phyloP scores from a whole-genome alignment of 1,284 basidiomycete genomes.

The Agaricales sp. region DNA sequence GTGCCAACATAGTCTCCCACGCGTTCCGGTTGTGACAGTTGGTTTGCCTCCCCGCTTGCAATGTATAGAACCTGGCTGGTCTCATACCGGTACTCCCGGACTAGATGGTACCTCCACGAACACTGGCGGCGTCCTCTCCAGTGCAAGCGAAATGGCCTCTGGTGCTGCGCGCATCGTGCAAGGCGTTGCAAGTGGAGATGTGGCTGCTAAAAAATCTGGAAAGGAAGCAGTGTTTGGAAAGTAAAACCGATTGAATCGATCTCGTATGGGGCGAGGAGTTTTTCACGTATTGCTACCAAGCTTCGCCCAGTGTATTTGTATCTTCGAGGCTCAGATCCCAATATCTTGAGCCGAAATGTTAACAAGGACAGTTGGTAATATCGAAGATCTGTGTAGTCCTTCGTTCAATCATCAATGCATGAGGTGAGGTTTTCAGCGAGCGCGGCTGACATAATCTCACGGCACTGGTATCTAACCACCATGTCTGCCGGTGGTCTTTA shows the following conservation, averaged over 20 bases:
- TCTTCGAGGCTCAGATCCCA: no score
- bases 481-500: constrained; percentile 76
- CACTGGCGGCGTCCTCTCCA: constrained; percentile 8
- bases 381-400: no score
- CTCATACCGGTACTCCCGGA: not conserved
- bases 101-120: not conserved
- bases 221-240: constrained; percentile 24
- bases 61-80: constrained; percentile 29
- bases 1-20: constrained; percentile 23
- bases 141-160: constrained; percentile 19
- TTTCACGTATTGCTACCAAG: no score
- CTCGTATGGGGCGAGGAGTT: not conserved
- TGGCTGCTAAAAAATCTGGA: constrained; percentile 22
- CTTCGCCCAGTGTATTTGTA: no score
- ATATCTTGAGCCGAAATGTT: no score
- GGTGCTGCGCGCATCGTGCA: constrained; percentile 29
- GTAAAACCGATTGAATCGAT: constrained; percentile 5
- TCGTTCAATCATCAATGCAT: no score
- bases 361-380: no score
- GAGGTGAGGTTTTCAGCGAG: no score
- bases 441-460: no score
- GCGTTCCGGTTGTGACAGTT: constrained; percentile 15
- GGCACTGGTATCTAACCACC: constrained; percentile 14
- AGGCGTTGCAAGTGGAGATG: constrained; percentile 27
- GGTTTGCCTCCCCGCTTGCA: not conserved